Evolutionary conservation across 2,329 filamentous ascomycete genomes (phyloP), one percentile per base, ranked within the genome.

Genomic region (Talaromyces albobiverticillius): DNA sequence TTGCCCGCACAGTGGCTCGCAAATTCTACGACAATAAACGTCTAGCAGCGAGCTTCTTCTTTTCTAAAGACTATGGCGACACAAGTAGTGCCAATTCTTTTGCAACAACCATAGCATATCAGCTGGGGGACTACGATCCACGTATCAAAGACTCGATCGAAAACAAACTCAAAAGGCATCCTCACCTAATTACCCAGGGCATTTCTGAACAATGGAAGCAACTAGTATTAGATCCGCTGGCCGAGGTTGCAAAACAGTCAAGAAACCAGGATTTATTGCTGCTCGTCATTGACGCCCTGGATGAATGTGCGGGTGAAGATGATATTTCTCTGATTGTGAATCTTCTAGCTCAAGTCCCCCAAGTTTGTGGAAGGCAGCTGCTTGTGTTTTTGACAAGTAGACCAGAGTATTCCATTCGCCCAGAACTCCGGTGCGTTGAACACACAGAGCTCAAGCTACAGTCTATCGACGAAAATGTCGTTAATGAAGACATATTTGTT

Each of bases 11-110:
- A 51, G 34, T 55, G 14, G 54, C 65, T 11, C 45, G 42, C 2
- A 57, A 65, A 18, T 62, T 66, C 22, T 66, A 61, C 53, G 40
- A 60, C 1, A 41, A 50, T 5, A 13, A 14, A 20, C 9, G 14
- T 4, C 34, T 50, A 3, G 41, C 11, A 14, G 41, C 23, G 11
- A 41, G 34, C 20, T 38, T 29, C 23, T 50, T 16, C 46, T 41
- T 41, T 10, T 34, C 31, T 14, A 14, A 10, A 14, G 31, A 3
- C 31, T 3, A 10, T 14, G 31, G 31, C 13, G 13, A 14, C 13
- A 14, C 31, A 14, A 34, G 31, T 10, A 34, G n/a, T n/a, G 34
- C 14, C 9, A 14, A 3, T 5, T 16, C 3, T 3, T 36, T 36
- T 18, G 13, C 8, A n/a, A 36, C 34, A 5, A 36, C 34, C 14